Evolutionary conservation across 78 protist species (phyloP), one percentile per base, ranked within the genome.

Genomic region (Guillardia theta): DNA sequence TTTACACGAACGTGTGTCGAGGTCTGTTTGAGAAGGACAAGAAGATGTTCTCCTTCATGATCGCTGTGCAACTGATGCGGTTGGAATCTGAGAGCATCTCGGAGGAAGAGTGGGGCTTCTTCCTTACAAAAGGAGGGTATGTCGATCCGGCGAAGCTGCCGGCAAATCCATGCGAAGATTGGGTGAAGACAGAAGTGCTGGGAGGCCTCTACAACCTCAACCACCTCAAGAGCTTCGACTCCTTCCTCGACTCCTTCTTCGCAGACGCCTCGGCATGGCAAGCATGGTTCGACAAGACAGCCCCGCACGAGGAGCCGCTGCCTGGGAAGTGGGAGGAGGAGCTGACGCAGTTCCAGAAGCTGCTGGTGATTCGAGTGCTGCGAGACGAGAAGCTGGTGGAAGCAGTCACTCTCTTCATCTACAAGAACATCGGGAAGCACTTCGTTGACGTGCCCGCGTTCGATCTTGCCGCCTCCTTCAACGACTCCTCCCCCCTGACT

Each of bases 101-200:
- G 12, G 45, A 0, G 30, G 88, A 36, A 21, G 97, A 95, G 93
- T 96, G 97, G 97, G 0, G 3, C 54, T 27, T 94, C 53, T 92
- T 97, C 92, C 88, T 95, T 10, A 92, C 94, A 4, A 96, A 95
- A 41, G 8, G 98, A 0, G 97, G 93, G 36, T 21, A 95, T 39
- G 53, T 97, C 10, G 97, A 96, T 54, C 37, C 64, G 46, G 96
- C 93, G 33, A 15, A 0, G 36, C 96, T 93, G 87, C 78, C 88
- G 70, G 94, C 94, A 36, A 95, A 95, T 50, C 97, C 96, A 5
- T 46, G 54, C 37, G 43, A 33, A 1, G 93, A 94, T 6, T 97
- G 98, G 98, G 44, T 98, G 62, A 58, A 76, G 12, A 88, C 88
- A 4, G 46, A 64, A 15, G 62, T 78, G 44, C 97, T 98, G 98